Evolutionary conservation across 768 basidiomycete genomes (phyloP).

Genomic region (Lanmaoa rubissima): DNA sequence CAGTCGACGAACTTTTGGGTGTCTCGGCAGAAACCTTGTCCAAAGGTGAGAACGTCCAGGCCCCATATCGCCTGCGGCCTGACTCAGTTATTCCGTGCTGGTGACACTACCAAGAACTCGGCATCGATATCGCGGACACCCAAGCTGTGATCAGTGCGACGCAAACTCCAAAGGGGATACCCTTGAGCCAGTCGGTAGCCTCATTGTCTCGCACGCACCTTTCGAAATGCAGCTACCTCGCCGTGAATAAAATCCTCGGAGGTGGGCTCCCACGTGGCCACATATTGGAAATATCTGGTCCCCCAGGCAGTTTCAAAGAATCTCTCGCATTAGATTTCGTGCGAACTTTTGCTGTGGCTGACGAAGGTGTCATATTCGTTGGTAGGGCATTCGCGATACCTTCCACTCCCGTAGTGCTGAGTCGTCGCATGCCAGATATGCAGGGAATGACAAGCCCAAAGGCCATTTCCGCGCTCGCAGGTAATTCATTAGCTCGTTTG

Average conservation of each 20-base stretch:
- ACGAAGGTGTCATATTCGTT: slow-evolving; percentile 58
- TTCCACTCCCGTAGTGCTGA: slow-evolving; percentile 2
- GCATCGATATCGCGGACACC: slow-evolving; percentile 44
- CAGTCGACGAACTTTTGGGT: slow-evolving; percentile 47
- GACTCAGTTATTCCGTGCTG: background rate
- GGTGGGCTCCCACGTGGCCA: slow-evolving; percentile 63
- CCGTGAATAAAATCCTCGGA: slow-evolving; percentile 57
- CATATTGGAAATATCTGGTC: slow-evolving; percentile 73
- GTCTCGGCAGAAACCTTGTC: slow-evolving; percentile 47
- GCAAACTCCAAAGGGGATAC: slow-evolving; percentile 31
- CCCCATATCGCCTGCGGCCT: background rate
- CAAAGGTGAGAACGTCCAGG: slow-evolving; percentile 39
- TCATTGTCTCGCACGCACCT: slow-evolving; percentile 28
- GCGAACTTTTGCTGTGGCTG: slow-evolving; percentile 43
- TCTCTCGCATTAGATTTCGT: slow-evolving; percentile 50
- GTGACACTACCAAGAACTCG: slow-evolving; percentile 42
- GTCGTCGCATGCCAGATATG: slow-evolving; percentile 37
- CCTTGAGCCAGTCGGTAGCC: slow-evolving; percentile 59
- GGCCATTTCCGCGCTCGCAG: slow-evolving; percentile 31
- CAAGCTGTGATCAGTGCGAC: slow-evolving; percentile 45
- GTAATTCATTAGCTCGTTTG: slow-evolving; percentile 19
- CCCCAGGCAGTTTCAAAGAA: slow-evolving; percentile 71
- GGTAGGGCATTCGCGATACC: slow-evolving; percentile 41
- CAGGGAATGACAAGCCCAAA: slow-evolving; percentile 46
- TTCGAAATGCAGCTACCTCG: slow-evolving; percentile 34